A percentile compares a stretch with the other conserved stretches of the same genome.
These are phyloP conservation scores for Candolleomyces aberdarensis DNA, from an alignment of 768 basidiomycete species.

Conservation along the genomic window DNA sequence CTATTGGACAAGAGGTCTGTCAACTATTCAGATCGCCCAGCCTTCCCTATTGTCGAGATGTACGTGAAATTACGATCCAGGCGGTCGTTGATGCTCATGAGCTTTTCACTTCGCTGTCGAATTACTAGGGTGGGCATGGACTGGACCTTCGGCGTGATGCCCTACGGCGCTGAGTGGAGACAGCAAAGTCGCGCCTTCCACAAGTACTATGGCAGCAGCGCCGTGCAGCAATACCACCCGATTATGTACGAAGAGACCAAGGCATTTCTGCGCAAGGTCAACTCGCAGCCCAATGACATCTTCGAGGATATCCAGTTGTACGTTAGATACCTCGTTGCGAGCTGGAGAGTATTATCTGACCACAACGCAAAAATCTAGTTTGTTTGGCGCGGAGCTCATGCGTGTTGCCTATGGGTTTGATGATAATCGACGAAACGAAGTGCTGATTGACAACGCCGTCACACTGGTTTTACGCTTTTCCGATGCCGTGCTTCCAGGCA, in stretches of 20 bases:
- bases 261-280: conserved; percentile 6
- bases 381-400: conserved; percentile 1
- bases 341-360: not conserved
- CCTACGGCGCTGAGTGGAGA: conserved; percentile 11
- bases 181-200: conserved; percentile 12
- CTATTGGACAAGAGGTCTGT: conserved; percentile 26
- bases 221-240: conserved; percentile 3
- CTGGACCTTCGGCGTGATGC: conserved; percentile 7
- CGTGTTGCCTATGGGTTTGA: not conserved
- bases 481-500: conserved; percentile 1
- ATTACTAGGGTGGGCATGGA: conserved; percentile 3
- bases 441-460: not conserved
- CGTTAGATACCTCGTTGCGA: not conserved
- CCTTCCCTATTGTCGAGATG: conserved; percentile 4
- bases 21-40: conserved; percentile 20
- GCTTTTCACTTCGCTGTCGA: not conserved
- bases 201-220: conserved; percentile 7
- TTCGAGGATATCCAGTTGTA: conserved; percentile 5
- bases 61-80: not conserved
- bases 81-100: not conserved
- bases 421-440: not conserved
- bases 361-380: not conserved
- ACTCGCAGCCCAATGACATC: conserved; percentile 4
- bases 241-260: conserved; percentile 3
- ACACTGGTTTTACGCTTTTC: not conserved